Conservation (phyloP, 495 filamentous ascomycete species). For the Opeltia flavorubescens region DNA sequence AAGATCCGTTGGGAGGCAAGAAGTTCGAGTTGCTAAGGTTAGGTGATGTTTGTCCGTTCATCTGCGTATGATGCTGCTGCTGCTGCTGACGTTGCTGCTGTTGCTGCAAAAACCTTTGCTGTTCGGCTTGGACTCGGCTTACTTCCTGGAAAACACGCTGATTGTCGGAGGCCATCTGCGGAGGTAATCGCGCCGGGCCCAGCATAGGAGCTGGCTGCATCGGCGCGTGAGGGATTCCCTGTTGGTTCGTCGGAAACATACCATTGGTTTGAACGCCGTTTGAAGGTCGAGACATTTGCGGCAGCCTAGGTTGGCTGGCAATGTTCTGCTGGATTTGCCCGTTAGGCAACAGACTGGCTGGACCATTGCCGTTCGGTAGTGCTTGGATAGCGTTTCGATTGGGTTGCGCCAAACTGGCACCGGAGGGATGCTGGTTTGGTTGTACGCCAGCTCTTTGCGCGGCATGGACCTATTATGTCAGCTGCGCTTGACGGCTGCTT, state of each 20-base stretch:
- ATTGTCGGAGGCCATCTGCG: conserved; percentile 38
- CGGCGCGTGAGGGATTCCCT: conserved; percentile 52
- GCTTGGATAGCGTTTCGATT: conserved; percentile 16
- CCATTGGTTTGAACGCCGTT: conserved; percentile 26
- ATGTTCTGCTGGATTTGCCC: conserved; percentile 6
- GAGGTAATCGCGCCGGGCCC: conserved; percentile 44
- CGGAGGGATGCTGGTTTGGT: conserved; percentile 26
- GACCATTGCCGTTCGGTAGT: conserved; percentile 26
- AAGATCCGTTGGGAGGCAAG: conserved; percentile 34
- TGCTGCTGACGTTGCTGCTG: conserved; percentile 41
- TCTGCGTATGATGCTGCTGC: conserved; percentile 12
- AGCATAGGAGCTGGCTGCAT: conserved; percentile 43
- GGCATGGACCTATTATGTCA: conserved; percentile 16
- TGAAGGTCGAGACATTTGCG: conserved; percentile 27
- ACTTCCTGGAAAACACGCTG: conserved; percentile 44
- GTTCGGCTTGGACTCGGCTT: conserved; percentile 46
- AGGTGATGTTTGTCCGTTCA: conserved; percentile 13
- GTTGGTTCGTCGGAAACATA: conserved; percentile 34
- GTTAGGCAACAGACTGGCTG: conserved; percentile 15
- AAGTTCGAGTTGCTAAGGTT: conserved; percentile 14
- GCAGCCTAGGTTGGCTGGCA: conserved; percentile 22
- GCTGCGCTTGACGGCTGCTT: conserved; percentile 12
- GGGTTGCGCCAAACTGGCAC: conserved; percentile 20
- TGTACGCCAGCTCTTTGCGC: conserved; percentile 32
- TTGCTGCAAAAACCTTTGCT: conserved; percentile 51